Base-by-base conservation (phyloP, 2,329 filamentous ascomycete genomes). In the Ceratocystis harringtonii region DNA sequence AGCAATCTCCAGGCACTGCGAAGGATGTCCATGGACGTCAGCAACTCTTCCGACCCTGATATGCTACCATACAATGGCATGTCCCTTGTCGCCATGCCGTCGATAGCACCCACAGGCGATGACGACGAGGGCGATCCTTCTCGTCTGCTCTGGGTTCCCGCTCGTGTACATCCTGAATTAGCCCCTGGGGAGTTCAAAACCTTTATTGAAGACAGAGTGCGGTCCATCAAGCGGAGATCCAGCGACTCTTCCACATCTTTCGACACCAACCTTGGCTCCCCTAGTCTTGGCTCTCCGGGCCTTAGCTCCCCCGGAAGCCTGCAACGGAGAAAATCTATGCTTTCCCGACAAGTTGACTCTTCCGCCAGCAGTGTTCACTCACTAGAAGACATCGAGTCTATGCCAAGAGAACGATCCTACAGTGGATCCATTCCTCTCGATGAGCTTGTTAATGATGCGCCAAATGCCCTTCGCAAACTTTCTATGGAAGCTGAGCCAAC, bases 161-260 rank as follows among this genome's bases (percentile, higher is more conserved):
- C 94, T 28, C 85, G 91, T 67, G 82, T 99, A 32, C 94, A 99
- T 71, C 94, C 94, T 0, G 94, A 99, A 75, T 79, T 99, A 61
- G 94, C 94, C 2, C 94, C 94, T 0, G 91, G 89, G 72, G 94
- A 96, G 70, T 99, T 97, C 79, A 96, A 95, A 75, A 92, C 88
- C 0, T 99, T 97, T 70, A 82, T 99, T 1, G 92, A 99, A 72
- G 95, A 92, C 68, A 86, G 92, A 72, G 90, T 96, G 12, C 89
- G 96, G 70, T 87, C 89, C 44, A 95, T 97, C 70, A 87, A 90
- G 73, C 82, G 92, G 69, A 84, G 89, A 70, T 95, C 92, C 0
- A 87, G 87, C 28, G 90, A 86, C 70, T 86, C 80, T 69, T 80
- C 80, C 45, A 76, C 91, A 60, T 83, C 84, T 36, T 76, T 81